Evolutionary conservation across 768 basidiomycete genomes (phyloP).

Genomic region (Hericium alpestre): DNA sequence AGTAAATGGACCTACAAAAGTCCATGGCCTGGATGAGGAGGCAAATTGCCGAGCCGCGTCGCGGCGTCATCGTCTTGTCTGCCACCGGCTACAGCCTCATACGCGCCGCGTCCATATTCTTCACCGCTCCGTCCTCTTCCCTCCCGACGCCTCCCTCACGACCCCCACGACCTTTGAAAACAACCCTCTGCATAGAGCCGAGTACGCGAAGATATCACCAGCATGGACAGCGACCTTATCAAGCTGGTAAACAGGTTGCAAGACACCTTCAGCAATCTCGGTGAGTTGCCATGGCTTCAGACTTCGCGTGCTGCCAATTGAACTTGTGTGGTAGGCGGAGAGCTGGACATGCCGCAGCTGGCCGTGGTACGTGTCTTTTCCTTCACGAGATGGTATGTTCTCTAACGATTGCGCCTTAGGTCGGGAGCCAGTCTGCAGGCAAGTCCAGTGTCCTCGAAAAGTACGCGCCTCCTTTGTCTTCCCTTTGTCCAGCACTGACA

Average conservation of each 20-base stretch:
- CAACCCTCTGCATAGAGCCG: not conserved
- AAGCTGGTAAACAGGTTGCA: conserved; percentile 92
- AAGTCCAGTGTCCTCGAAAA: conserved; percentile 96
- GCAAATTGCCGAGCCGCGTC: not conserved
- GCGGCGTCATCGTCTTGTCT: not conserved
- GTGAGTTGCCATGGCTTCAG: conserved; percentile 31
- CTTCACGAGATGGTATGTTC: not conserved
- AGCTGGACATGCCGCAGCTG: conserved; percentile 88
- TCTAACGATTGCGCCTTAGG: conserved; percentile 32
- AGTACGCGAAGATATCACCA: conserved; percentile 3
- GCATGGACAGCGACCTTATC: conserved; percentile 91
- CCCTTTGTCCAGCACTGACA: no score
- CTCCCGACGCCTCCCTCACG: not conserved
- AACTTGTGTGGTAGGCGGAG: conserved; percentile 47
- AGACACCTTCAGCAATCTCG: conserved; percentile 83
- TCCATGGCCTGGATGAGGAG: not conserved
- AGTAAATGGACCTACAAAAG: not conserved
- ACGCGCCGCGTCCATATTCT: not conserved
- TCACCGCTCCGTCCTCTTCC: not conserved
- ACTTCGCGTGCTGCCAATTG: conserved; percentile 8
- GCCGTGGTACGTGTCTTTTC: conserved; percentile 55
- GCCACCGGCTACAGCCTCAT: not conserved
- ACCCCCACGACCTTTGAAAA: not conserved
- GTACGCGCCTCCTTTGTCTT: conserved; percentile 27
- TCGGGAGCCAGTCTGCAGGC: conserved; percentile 93